phyloP scores from a whole-genome alignment of 1,139 yeast species.

The Yamadazyma oceani region DNA sequence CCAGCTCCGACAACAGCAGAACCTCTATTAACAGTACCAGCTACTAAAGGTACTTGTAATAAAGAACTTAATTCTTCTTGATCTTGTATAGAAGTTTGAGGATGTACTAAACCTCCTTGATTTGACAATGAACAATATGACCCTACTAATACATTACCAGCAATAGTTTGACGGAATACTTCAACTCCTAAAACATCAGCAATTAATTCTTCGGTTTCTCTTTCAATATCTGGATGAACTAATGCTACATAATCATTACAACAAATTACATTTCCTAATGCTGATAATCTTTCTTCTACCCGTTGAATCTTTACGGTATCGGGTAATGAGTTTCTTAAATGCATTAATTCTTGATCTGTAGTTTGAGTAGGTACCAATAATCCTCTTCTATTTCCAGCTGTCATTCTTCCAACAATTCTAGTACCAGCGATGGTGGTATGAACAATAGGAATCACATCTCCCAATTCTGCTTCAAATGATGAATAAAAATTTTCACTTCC shows the following conservation, averaged over 20 bases:
- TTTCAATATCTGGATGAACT: constrained; percentile 98
- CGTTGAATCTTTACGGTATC: constrained; percentile 94
- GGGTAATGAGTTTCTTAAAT: constrained; percentile 95
- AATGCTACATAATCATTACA: constrained; percentile 98
- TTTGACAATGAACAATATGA: constrained; percentile 92
- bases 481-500: constrained; percentile 98
- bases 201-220: constrained; percentile 97
- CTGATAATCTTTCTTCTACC: constrained; percentile 95
- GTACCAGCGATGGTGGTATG: constrained; percentile 98
- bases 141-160: constrained; percentile 97
- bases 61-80: constrained; percentile 96
- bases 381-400: constrained; percentile 98
- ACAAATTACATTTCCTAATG: constrained; percentile 96
- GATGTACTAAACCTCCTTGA: constrained; percentile 98
- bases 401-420: constrained; percentile 96
- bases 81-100: constrained; percentile 95
- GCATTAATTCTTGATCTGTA: constrained; percentile 98
- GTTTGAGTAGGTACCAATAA: constrained; percentile 96
- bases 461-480: constrained; percentile 96
- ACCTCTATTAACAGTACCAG: constrained; percentile 98
- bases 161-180: constrained; percentile 98
- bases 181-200: constrained; percentile 99
- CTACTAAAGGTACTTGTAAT: constrained; percentile 95
- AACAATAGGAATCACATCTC: constrained; percentile 93
- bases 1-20: constrained; percentile 98